Conservation (phyloP, 106 monocot genomes). For the Allium fistulosum region DNA sequence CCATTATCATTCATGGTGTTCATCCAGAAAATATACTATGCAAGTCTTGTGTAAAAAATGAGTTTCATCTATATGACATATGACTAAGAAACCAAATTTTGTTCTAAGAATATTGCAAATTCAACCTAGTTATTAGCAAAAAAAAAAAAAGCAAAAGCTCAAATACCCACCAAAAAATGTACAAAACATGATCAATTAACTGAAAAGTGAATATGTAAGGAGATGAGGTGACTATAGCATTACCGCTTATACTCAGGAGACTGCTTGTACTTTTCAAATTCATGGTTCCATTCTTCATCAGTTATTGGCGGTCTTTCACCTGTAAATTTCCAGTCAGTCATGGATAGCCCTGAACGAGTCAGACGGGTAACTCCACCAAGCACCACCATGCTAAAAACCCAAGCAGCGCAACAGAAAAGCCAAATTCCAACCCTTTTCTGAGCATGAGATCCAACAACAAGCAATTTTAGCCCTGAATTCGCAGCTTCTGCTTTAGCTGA, state of each 20-base stretch:
- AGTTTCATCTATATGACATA: too few species aligned
- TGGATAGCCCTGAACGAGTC: conserved; percentile 89
- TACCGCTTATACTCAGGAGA: conserved; percentile 93
- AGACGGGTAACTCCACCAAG: conserved; percentile 93
- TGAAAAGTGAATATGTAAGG: not conserved
- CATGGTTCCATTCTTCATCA: conserved; percentile 64
- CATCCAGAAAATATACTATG: too few species aligned
- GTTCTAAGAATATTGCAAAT: not conserved
- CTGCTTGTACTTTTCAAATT: conserved; percentile 83
- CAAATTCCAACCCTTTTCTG: conserved; percentile 80
- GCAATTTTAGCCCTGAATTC: conserved; percentile 50
- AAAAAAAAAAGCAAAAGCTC: not conserved
- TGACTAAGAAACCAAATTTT: too few species aligned
- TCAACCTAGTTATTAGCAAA: not conserved
- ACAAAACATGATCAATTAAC: not conserved
- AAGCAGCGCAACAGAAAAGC: conserved; percentile 90
- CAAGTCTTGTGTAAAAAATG: too few species aligned
- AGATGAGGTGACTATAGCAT: not conserved
- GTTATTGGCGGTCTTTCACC: conserved; percentile 74
- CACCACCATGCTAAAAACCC: conserved; percentile 91
- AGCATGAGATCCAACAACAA: conserved; percentile 66
- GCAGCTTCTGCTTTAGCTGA: conserved; percentile 21
- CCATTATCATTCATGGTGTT: too few species aligned
- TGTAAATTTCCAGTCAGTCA: conserved; percentile 98
- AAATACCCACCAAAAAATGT: not conserved